Evolutionary conservation across 768 basidiomycete species (phyloP), one percentile per base, ranked within the genome.

Genomic region (Suillus luteus): DNA sequence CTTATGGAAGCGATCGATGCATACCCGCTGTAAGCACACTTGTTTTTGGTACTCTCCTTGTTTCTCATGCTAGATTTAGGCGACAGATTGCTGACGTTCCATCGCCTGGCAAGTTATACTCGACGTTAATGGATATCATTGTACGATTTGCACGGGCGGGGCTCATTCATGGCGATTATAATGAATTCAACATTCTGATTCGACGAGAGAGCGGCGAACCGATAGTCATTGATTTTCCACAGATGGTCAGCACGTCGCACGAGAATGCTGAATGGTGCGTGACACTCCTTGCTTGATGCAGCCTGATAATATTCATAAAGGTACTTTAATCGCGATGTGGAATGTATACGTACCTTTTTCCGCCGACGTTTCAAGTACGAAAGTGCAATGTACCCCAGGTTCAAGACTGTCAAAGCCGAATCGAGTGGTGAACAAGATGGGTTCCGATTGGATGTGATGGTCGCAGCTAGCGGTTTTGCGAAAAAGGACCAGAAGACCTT

Each of bases 251-350:
- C 81, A 96, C 93, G 33, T 92, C 95, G 55, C 97, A 99, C 68
- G 86, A 88, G 70, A 97, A 99, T 74, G 97, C 97, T 6, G 97
- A 99, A 80, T 97, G 91, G 94, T 95, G 69, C 75, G 87, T 68
- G 11, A 49, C 41, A 2, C 57, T 55, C 41, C 64, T 49, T 58
- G 63, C 61, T 65, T 64, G 61, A 55, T 65, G 69, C 67, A 44
- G 35, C 41, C 33, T 58, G 59, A 64, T 67, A 57, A 24, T 22
- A 31, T 55, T n/a, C 22, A 14, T 55, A 60, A 62, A 96, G 96
- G 93, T 99, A 97, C 79, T 99, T 99, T 79, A 96, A 99, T 76
- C 89, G 97, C 24, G 97, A 99, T 76, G 97, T 99, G 9, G 91
- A 96, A 64, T 98, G 97, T 75, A 95, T 99, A 69, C 85, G 95